phyloP scores from a whole-genome alignment of 805 yeast genomes.

The Wickerhamiella hasegawae region DNA sequence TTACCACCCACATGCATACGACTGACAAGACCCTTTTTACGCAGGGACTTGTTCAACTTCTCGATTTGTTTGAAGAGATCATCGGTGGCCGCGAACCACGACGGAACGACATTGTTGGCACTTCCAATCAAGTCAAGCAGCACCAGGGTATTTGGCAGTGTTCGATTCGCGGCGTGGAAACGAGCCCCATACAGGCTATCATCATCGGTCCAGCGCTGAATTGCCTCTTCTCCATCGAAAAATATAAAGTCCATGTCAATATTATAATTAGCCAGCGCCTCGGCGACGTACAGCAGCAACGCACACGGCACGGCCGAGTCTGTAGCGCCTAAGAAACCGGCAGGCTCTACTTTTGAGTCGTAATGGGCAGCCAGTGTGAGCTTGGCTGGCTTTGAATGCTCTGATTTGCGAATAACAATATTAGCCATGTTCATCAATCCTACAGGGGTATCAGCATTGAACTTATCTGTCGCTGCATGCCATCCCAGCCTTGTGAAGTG shows the following conservation, averaged over 20 bases:
- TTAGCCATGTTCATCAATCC: slow-evolving; percentile 23
- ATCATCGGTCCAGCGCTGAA: slow-evolving; percentile 32
- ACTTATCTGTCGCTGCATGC: slow-evolving; percentile 17
- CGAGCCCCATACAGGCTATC: slow-evolving; percentile 45
- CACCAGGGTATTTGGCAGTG: slow-evolving; percentile 29
- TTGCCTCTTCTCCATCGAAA: slow-evolving; percentile 49
- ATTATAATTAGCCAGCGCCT: slow-evolving; percentile 13
- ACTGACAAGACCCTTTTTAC: slow-evolving; percentile 7
- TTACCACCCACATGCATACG: slow-evolving; percentile 10
- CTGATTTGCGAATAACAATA: slow-evolving; percentile 15
- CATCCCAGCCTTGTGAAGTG: slow-evolving; percentile 22
- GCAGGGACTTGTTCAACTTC: slow-evolving; percentile 21
- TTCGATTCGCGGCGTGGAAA: slow-evolving; percentile 30
- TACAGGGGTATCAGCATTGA: slow-evolving; percentile 24
- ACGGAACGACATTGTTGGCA: slow-evolving; percentile 22
- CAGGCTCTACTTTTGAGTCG: slow-evolving; percentile 33
- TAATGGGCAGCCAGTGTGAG: slow-evolving; percentile 34
- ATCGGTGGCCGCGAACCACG: slow-evolving; percentile 30
- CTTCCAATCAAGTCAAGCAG: slow-evolving; percentile 37
- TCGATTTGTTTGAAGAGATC: slow-evolving; percentile 25
- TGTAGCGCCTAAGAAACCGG: slow-evolving; percentile 44
- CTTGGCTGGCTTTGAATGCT: slow-evolving; percentile 4
- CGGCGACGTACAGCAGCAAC: slow-evolving; percentile 31
- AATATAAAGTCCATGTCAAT: slow-evolving; percentile 30
- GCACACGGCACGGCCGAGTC: slow-evolving; percentile 48